Evolutionary conservation across 169 alveolate genomes (phyloP).

Genomic region (Babesia microti): DNA sequence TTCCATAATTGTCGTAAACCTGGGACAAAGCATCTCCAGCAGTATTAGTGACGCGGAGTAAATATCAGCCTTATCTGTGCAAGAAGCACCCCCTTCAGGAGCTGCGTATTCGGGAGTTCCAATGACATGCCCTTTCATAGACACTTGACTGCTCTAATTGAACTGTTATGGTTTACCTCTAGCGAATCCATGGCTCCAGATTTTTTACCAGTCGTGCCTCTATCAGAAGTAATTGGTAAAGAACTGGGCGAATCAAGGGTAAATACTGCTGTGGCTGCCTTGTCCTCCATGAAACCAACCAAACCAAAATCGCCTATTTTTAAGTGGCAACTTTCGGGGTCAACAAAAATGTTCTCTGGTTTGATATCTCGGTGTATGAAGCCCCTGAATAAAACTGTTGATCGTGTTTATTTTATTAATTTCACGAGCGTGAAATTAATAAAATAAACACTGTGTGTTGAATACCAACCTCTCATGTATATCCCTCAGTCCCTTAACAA

Average conservation of each 20-base stretch:
- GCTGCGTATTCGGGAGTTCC: constrained; percentile 85
- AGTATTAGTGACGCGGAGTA: constrained; percentile 75
- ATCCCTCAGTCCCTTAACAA: constrained; percentile 74
- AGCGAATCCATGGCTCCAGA: constrained; percentile 21
- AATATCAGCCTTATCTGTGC: constrained; percentile 80
- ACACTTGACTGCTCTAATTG: constrained; percentile 39
- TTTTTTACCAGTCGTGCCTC: too few species aligned
- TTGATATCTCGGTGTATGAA: constrained; percentile 80
- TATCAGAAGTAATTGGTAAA: too few species aligned
- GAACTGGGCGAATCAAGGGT: too few species aligned
- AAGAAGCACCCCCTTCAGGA: constrained; percentile 80
- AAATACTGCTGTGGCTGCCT: too few species aligned
- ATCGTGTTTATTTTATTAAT: too few species aligned
- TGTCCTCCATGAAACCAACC: constrained; percentile 69
- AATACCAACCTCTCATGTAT: constrained; percentile 66
- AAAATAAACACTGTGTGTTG: too few species aligned
- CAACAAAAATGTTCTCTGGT: constrained; percentile 80
- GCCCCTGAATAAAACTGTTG: constrained; percentile 32
- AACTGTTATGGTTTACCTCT: constrained; percentile 23
- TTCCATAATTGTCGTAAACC: constrained; percentile 77
- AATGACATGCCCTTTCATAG: constrained; percentile 71
- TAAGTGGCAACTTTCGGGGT: constrained; percentile 57
- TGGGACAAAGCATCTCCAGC: constrained; percentile 73
- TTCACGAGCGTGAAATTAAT: too few species aligned
- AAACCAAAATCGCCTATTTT: constrained; percentile 83